Evolutionary conservation across 768 basidiomycete genomes (phyloP).

Genomic region (Suillus paluster): DNA sequence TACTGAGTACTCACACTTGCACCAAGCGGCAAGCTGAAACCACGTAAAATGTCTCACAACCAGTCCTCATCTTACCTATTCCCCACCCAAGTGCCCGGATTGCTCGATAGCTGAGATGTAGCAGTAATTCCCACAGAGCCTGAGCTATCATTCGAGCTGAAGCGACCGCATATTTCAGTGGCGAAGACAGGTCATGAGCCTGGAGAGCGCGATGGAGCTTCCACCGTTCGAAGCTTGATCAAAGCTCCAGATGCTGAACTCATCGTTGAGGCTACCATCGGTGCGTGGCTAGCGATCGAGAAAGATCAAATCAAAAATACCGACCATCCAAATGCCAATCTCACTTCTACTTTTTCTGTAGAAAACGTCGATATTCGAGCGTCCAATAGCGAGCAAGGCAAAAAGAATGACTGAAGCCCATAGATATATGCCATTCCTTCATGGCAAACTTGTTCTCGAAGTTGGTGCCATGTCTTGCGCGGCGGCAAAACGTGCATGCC

Average conservation of each 20-base stretch:
- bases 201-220: background rate
- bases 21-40: no score
- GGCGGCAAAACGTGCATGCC: background rate
- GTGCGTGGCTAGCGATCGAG: background rate
- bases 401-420: background rate
- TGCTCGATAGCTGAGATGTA: no score
- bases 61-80: no score
- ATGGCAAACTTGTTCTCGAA: background rate
- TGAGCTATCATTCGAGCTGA: constrained; percentile 2
- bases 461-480: background rate
- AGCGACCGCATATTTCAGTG: background rate
- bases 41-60: no score
- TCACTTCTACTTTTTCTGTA: background rate
- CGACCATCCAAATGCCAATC: background rate
- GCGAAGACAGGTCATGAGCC: background rate
- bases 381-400: background rate
- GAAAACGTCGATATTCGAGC: background rate
- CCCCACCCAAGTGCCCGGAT: no score
- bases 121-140: background rate
- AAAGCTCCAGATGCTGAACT: background rate
- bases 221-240: background rate
- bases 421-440: background rate
- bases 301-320: background rate
- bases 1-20: no score
- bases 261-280: background rate